Conservation (phyloP, 2,329 filamentous ascomycete genomes). For the Fusarium devonianum region DNA sequence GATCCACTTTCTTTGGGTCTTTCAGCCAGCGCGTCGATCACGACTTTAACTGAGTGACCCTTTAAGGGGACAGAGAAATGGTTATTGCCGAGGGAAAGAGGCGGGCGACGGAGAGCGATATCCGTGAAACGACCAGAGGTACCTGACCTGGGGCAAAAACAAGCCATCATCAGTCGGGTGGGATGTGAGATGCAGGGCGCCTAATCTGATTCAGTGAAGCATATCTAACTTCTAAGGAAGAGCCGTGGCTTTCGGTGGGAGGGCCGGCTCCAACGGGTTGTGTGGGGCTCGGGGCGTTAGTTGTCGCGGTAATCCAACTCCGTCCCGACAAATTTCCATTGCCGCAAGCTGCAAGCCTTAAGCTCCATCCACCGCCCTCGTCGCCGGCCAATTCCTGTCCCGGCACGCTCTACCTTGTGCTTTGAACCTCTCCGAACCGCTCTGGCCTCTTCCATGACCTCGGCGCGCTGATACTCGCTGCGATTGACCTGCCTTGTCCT, state of each 20-base stretch:
- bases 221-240: no score
- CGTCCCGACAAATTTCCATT: slow-evolving; percentile 41
- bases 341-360: slow-evolving; percentile 34
- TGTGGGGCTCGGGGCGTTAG: slow-evolving; percentile 34
- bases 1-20: background rate
- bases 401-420: background rate
- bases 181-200: no score
- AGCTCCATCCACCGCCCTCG: slow-evolving; percentile 19
- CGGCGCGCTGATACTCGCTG: background rate
- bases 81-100: slow-evolving; percentile 14
- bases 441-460: slow-evolving; percentile 2
- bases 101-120: no score
- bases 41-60: no score
- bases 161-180: no score
- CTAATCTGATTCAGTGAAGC: no score
- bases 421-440: background rate
- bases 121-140: no score
- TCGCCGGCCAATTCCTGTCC: slow-evolving; percentile 10
- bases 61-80: background rate
- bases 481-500: slow-evolving; percentile 21
- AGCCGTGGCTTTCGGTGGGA: slow-evolving; percentile 2
- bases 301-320: slow-evolving; percentile 40
- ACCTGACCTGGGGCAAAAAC: no score
- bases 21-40: no score
- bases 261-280: slow-evolving; percentile 7